A percentile compares a stretch with the other conserved stretches of the same genome.
Evolutionary conservation across 495 filamentous ascomycete genomes (phyloP).

Genomic region (Paragyromitra xinjiangensis): DNA sequence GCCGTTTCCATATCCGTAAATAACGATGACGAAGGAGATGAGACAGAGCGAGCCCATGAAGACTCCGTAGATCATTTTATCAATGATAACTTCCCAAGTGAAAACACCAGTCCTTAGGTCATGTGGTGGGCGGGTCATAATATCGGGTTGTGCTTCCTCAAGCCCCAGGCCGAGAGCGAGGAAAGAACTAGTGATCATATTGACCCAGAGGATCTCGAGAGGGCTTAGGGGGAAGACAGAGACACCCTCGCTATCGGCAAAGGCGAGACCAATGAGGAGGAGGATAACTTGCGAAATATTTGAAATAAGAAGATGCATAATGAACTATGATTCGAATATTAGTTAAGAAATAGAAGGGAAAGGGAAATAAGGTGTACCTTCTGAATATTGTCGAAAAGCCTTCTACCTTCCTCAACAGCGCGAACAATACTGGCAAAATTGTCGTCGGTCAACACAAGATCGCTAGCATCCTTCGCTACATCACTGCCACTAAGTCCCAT

Average conservation of each 20-base stretch:
- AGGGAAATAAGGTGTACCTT: constrained; percentile 61
- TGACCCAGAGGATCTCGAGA: constrained; percentile 70
- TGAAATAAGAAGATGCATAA: constrained; percentile 68
- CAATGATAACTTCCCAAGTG: constrained; percentile 66
- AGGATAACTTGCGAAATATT: constrained; percentile 68
- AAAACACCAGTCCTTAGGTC: constrained; percentile 65
- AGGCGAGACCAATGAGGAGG: constrained; percentile 67
- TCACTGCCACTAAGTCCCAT: constrained; percentile 82
- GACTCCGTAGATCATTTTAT: constrained; percentile 68
- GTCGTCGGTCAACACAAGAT: constrained; percentile 82
- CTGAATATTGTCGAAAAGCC: constrained; percentile 74
- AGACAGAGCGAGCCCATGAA: constrained; percentile 68
- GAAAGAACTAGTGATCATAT: constrained; percentile 69
- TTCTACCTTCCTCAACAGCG: constrained; percentile 69
- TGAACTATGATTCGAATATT: constrained; percentile 60
- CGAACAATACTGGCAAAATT: constrained; percentile 84
- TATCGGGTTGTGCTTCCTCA: constrained; percentile 67
- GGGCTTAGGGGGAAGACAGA: constrained; percentile 69
- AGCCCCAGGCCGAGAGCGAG: constrained; percentile 68
- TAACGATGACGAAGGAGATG: constrained; percentile 63
- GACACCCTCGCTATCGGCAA: constrained; percentile 63
- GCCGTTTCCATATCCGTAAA: constrained; percentile 63
- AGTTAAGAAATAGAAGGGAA: constrained; percentile 10
- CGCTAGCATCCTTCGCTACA: constrained; percentile 86
- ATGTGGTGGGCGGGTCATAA: constrained; percentile 66